Conservation (phyloP, 2,329 filamentous ascomycete genomes). For the Rutstroemia sp. region DNA sequence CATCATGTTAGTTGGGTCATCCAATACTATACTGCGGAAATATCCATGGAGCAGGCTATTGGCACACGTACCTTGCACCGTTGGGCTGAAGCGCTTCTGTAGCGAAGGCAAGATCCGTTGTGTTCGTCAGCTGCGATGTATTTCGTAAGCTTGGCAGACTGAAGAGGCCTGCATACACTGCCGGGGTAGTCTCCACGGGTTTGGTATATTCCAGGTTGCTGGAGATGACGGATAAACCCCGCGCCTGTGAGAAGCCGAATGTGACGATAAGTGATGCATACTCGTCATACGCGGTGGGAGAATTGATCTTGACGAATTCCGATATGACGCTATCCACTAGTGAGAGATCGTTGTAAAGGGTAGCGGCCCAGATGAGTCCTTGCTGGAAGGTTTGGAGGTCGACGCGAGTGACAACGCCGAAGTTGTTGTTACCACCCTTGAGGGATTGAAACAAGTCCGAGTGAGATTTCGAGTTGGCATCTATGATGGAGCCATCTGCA, state of each 20-base stretch:
- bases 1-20: not conserved
- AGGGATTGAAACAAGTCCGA: constrained; percentile 45
- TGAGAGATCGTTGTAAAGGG: not conserved
- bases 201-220: constrained; percentile 1
- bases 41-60: not conserved
- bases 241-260: not conserved
- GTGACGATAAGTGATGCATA: not conserved
- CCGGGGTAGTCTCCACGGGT: not conserved
- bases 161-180: not conserved
- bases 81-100: not conserved
- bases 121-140: not conserved
- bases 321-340: not conserved
- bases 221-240: not conserved
- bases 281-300: not conserved
- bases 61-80: not conserved
- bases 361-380: not conserved
- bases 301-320: not conserved
- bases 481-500: constrained; percentile 40
- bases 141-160: not conserved
- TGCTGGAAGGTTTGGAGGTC: not conserved
- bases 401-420: constrained; percentile 31
- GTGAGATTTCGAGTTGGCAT: constrained; percentile 33
- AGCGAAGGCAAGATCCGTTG: not conserved
- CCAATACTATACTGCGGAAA: not conserved
- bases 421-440: constrained; percentile 49